Conservation (phyloP, 352 stramenopile genomes). For the Phytophthora aleatoria region DNA sequence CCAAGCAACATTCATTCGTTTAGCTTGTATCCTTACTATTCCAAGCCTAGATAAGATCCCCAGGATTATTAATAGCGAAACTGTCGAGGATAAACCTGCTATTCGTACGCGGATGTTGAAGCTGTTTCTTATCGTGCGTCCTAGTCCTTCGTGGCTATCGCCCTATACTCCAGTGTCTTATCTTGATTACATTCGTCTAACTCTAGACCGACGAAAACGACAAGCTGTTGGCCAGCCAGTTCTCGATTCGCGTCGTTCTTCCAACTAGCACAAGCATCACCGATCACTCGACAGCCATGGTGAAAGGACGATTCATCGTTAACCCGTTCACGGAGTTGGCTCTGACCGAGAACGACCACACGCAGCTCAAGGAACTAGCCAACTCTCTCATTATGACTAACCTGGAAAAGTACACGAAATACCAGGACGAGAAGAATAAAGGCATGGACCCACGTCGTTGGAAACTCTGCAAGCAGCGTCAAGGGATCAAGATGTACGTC, state of each 20-base stretch:
- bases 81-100: neutral
- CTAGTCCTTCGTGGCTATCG: neutral
- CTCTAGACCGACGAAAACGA: neutral
- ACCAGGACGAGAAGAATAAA: slow-evolving; percentile 28
- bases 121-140: neutral
- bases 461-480: slow-evolving; percentile 48
- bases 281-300: slow-evolving; percentile 6
- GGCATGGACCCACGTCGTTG: slow-evolving; percentile 35
- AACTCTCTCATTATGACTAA: slow-evolving; percentile 30
- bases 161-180: neutral
- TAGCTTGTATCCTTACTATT: too few relatives aligned
- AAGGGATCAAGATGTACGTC: slow-evolving; percentile 44
- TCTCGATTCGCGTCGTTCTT: slow-evolving; percentile 10
- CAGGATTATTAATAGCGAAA: neutral
- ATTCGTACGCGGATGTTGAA: neutral
- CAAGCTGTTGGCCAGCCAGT: slow-evolving; percentile 2
- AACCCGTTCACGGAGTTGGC: slow-evolving; percentile 33
- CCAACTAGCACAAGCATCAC: neutral
- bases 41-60: neutral
- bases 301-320: slow-evolving; percentile 38
- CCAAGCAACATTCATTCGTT: too few relatives aligned
- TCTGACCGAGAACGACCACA: slow-evolving; percentile 25
- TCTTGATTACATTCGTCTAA: neutral
- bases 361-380: slow-evolving; percentile 29
- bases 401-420: slow-evolving; percentile 32